A percentile compares a stretch with the other conserved stretches of the same genome.
These are phyloP conservation scores for Diaporthe velutina DNA, from an alignment of 2,329 filamentous ascomycete genomes.

Conservation along the genomic window DNA sequence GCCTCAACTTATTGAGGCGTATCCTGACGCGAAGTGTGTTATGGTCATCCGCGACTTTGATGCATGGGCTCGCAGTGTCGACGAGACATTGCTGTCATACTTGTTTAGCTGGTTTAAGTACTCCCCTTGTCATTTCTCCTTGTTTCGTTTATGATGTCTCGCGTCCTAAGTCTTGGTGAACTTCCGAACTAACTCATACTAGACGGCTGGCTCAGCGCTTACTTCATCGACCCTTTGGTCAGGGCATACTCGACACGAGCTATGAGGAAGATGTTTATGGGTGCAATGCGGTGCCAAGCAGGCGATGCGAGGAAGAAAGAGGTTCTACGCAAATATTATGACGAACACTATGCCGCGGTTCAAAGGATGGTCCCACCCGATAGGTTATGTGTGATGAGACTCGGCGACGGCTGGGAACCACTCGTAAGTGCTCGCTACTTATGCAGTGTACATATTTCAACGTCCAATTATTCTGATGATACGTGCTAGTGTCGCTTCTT, in stretches of 20 bases:
- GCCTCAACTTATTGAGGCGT: slow-evolving; percentile 39
- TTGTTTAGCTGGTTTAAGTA: slow-evolving; percentile 22
- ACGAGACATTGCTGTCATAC: slow-evolving; percentile 42
- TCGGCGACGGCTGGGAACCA: slow-evolving; percentile 20
- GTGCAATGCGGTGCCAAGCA: background rate
- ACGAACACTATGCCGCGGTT: background rate
- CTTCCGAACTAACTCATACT: background rate
- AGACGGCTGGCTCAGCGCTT: slow-evolving; percentile 12
- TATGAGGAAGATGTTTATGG: slow-evolving; percentile 24
- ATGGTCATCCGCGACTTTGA: slow-evolving; percentile 41
- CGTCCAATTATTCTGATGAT: background rate
- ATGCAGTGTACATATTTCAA: fast-evolving
- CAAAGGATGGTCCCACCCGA: background rate
- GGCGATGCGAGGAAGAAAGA: background rate
- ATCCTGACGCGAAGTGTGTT: slow-evolving; percentile 42
- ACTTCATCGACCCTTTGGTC: background rate
- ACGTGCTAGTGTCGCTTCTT: background rate
- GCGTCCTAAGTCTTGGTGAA: fast-evolving
- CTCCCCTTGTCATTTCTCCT: background rate
- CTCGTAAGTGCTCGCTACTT: background rate
- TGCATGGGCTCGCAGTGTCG: slow-evolving; percentile 37
- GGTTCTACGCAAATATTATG: background rate
- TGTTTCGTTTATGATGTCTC: background rate
- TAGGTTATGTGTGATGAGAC: background rate
- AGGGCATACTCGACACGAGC: slow-evolving; percentile 5